Conservation (phyloP, 768 basidiomycete species). For the Coprinopsis strossmayeri region DNA sequence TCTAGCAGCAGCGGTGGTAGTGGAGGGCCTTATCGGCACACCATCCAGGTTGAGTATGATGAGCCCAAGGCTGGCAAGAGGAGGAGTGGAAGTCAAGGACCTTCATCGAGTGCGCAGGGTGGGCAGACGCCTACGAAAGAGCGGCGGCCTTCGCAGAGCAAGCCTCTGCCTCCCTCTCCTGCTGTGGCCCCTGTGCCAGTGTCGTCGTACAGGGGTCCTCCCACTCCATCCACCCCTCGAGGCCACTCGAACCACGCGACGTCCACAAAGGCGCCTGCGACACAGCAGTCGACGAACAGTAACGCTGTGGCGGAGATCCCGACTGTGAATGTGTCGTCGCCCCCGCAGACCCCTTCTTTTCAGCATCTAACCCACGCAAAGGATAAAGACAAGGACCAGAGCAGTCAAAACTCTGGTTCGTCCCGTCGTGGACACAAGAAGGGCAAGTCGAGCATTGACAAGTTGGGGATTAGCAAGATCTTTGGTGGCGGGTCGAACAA, state of each 20-base stretch:
- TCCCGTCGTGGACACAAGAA: constrained; percentile 45
- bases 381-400: constrained; percentile 23
- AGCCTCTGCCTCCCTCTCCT: constrained; percentile 27
- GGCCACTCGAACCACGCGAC: background rate
- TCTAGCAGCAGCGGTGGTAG: constrained; percentile 34
- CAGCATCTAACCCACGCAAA: constrained; percentile 3
- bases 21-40: constrained; percentile 68
- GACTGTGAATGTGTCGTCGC: constrained; percentile 27
- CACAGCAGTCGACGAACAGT: too few relatives aligned
- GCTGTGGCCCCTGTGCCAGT: background rate
- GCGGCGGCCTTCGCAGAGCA: constrained; percentile 25
- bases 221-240: constrained; percentile 8
- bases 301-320: constrained; percentile 9
- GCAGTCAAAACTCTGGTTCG: constrained; percentile 25
- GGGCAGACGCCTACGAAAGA: constrained; percentile 19
- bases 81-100: constrained; percentile 20
- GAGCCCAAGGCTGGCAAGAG: constrained; percentile 35
- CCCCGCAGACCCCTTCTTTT: constrained; percentile 21
- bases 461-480: constrained; percentile 72
- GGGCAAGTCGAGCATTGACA: constrained; percentile 68
- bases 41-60: constrained; percentile 95
- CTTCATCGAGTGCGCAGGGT: background rate
- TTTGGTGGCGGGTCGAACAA: constrained; percentile 53
- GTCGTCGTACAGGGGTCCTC: constrained; percentile 10
- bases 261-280: background rate